Evolutionary conservation across 2,329 filamentous ascomycete genomes (phyloP).

Genomic region (Pestalotiopsis sp.): DNA sequence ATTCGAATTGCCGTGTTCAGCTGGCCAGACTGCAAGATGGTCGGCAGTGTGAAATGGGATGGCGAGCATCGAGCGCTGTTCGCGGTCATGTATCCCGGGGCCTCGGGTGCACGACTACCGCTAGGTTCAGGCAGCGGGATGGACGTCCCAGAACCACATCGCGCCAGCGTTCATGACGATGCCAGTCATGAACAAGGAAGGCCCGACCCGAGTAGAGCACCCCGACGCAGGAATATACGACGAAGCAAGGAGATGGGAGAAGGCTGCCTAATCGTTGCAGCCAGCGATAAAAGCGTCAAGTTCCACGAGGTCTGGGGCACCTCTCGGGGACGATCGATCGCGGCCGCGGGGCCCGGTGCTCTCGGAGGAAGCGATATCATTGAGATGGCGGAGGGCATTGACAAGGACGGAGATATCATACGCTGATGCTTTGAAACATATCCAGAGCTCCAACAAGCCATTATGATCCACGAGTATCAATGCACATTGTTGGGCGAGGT

Average conservation of each 20-base stretch:
- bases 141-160: constrained; percentile 48
- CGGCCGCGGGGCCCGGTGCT: constrained; percentile 56
- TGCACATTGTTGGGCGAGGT: background rate
- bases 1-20: constrained; percentile 90
- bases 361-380: constrained; percentile 85
- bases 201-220: background rate
- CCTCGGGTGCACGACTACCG: constrained; percentile 25
- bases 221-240: background rate
- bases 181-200: background rate
- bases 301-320: constrained; percentile 90
- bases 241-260: constrained; percentile 44
- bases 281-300: constrained; percentile 89
- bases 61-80: constrained; percentile 79
- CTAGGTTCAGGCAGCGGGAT: constrained; percentile 13
- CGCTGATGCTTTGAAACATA: constrained; percentile 47
- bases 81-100: constrained; percentile 79
- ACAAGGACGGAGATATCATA: constrained; percentile 73
- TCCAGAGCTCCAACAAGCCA: background rate
- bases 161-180: constrained; percentile 31
- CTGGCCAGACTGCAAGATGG: constrained; percentile 88
- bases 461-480: background rate
- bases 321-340: constrained; percentile 57
- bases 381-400: constrained; percentile 79
- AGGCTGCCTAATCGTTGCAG: constrained; percentile 87
- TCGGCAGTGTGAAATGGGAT: constrained; percentile 84